Evolutionary conservation across 2,329 filamentous ascomycete genomes (phyloP), one percentile per base, ranked within the genome.

Genomic region (Tolypocladium nubicola): DNA sequence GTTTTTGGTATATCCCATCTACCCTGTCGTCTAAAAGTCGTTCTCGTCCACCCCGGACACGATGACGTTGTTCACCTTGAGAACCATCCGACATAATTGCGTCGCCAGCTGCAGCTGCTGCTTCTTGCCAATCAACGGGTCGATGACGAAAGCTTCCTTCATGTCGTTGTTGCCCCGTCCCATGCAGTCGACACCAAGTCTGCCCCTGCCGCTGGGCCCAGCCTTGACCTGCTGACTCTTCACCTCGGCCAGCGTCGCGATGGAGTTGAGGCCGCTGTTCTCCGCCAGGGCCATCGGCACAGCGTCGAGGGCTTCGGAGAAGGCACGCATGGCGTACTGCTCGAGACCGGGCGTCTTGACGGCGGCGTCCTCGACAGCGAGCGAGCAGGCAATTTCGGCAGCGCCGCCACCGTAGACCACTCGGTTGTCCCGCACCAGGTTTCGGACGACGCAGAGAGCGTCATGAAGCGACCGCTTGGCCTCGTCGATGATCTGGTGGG

Each of bases 311-410:
- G 94, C 95, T 73, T 97, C 93, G 60, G 94, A 84, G 70, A 99
- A 99, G 30, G 94, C 94, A 61, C 94, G 89, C 93, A 99, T 99
- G 63, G 93, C 92, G 74, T 99, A 99, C 76, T 99, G 94, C 76
- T 97, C 93, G 43, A 99, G 84, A n/a, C 94, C 94, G 30, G 92
- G 90, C 55, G 90, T 96, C 85, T 96, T 90, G 68, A 92, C 86
- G 49, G 93, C 93, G 33, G 90, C 93, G 66, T 97, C 92, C 74
- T 97, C 93, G 52, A 99, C 93, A 3, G 94, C 94, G 57, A 99
- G 78, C 26, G 91, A 96, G 80, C 95, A 99, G 61, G 95, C 92
- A 70, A 99, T 95, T 74, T 99, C 94, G 53, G 94, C 93, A 37
- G 94, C 90, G 74, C 95, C 94, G 67, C 94, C 94, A 63, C 94